Evolutionary conservation across 306 rosid species (phyloP), one percentile per base, ranked within the genome.

Genomic region (Prosopis cineraria): DNA sequence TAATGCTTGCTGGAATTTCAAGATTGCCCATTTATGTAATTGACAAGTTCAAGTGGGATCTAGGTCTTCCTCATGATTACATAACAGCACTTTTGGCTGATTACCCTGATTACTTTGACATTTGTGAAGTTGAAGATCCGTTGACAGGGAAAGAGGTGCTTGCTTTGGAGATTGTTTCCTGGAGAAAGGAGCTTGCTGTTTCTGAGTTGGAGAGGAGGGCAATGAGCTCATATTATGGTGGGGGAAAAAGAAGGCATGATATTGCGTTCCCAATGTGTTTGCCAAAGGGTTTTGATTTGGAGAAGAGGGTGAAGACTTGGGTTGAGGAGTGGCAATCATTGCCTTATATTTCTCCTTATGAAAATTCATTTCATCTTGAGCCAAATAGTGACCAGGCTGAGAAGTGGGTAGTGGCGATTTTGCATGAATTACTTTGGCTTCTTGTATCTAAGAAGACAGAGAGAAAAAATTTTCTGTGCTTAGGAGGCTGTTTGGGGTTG

Each of bases 341-440:
- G 90, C 97, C 98, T 14, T 93, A 93, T 77, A 81, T 93, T 80
- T 91, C 96, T 3, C 93, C 96, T 10, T 93, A 88, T n/a, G 91
- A 90, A 86, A 74, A 91, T 74, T 92, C 90, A 20, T 85, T 90
- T 81, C 96, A 90, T 84, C 85, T 93, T 25, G 81, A 87, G 59
- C 80, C 85, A 6, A 87, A 50, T 22, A 83, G 92, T 41, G 91
- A 90, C 67, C 93, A 83, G 76, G 97, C 92, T 4, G 97, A 91
- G 93, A 93, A 88, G 84, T 91, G 98, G 98, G 77, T 87, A 2
- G 93, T 91, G 75, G 97, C 88, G 3, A 87, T 90, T 84, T 80
- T 93, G 78, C 97, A 91, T 14, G 98, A 93, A 83, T 41, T 91
- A 83, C 91, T 93, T 60, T 90, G 89, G 82, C 87, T 91, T 83